Evolutionary conservation across 1,139 yeast species (phyloP), one percentile per base, ranked within the genome.

Genomic region (Protomyces gravidus): DNA sequence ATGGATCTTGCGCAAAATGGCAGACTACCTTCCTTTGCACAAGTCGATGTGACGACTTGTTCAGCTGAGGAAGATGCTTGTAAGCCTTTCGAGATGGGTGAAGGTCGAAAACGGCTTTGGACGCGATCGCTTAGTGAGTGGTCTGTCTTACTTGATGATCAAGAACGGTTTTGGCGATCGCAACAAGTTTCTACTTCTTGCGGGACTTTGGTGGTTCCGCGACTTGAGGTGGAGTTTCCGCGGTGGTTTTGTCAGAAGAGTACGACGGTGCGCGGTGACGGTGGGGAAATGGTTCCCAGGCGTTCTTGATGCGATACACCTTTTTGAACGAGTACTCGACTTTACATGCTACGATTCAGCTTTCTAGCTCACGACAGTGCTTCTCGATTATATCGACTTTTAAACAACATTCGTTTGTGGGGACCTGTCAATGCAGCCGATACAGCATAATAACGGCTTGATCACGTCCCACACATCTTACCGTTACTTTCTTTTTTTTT

Each of bases 81-180:
- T n/a, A n/a, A n/a, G n/a, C 25, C 57, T 3, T 53, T 45, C 28
- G 46, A n/a, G 2, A 30, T 45, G 26, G 46, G 46, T 13, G 33
- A 32, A 30, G 58, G 58, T 4, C 32, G 58, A 17, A 53, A 53
- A 23, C 13, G 45, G 26, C 46, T 53, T 9, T 53, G 58, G 58
- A 53, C 58, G n/a, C 47, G 58, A 11, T 32, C 46, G 30, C 33
- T 53, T 15, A 53, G 58, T 32, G 58, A 53, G 25, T 53, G 58
- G 58, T 45, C 51, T 39, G 40, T 45, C 7, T 36, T 53, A 4
- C 51, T 45, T 15, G 58, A 53, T 36, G 58, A 53, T 17, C 40
- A 49, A 4, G 58, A 53, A 23, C 21, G 58, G 15, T 53, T 53
- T 27, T 53, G 58, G 58, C 58, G 58, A 5, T 30, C 46, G 17